These are phyloP conservation scores for Globisporangium nodosum DNA, from an alignment of 352 stramenopile species.

Conservation along the genomic window DNA sequence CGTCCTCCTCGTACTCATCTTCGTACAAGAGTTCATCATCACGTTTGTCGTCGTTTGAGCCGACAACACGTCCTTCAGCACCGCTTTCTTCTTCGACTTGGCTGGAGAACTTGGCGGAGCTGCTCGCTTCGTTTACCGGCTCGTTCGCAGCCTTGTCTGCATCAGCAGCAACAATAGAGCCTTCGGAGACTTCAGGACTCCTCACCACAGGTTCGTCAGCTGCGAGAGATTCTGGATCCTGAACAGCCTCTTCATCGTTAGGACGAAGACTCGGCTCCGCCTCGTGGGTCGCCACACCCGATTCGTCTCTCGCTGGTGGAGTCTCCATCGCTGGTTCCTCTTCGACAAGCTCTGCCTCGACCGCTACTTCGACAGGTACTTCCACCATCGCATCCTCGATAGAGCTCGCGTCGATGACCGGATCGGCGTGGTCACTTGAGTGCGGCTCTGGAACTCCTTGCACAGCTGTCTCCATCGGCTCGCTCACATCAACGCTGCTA, in stretches of 20 bases:
- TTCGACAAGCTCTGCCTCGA: neutral
- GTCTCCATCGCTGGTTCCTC: neutral
- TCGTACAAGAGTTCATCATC: conserved; percentile 1
- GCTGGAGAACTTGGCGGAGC: neutral
- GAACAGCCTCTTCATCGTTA: neutral
- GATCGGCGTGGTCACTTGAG: no score
- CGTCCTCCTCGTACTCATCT: conserved; percentile 1
- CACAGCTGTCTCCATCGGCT: neutral
- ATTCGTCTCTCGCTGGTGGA: neutral
- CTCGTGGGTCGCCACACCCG: neutral
- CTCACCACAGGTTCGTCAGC: neutral
- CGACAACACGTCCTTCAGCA: neutral
- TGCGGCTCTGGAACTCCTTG: neutral
- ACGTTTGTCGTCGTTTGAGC: neutral
- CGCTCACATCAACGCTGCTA: neutral
- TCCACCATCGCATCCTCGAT: neutral
- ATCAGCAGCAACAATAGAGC: neutral
- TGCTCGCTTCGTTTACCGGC: neutral
- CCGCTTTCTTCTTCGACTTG: neutral
- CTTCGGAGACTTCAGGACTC: neutral
- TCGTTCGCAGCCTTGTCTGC: neutral
- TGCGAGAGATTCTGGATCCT: neutral
- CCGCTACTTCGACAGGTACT: neutral
- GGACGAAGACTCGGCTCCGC: neutral
- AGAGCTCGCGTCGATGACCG: neutral